These are phyloP conservation scores for Bolboschoenus planiculmis DNA, from an alignment of 176 grass and related monocot genomes.

Conservation along the genomic window DNA sequence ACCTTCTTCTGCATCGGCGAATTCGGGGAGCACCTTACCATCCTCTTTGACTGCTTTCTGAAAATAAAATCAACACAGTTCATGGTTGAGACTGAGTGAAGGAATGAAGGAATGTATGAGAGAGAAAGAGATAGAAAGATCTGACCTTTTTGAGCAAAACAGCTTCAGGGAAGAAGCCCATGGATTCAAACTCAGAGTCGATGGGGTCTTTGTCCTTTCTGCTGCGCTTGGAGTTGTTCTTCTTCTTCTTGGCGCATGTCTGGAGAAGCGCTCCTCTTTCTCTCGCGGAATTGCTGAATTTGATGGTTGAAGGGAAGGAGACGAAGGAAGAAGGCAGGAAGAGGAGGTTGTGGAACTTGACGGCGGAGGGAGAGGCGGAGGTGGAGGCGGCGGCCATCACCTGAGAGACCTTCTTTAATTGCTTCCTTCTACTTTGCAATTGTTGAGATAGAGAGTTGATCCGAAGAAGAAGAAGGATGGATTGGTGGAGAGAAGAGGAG, in stretches of 20 bases:
- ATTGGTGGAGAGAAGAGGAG: no score
- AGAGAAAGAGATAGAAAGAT: neutral
- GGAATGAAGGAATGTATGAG: neutral
- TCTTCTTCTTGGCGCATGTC: conserved; percentile 4
- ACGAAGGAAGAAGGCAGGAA: no score
- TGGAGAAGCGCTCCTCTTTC: neutral
- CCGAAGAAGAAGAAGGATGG: no score
- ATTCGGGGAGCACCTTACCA: conserved; percentile 67
- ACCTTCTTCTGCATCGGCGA: conserved; percentile 84
- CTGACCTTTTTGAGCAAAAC: conserved; percentile 69
- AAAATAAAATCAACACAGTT: no score
- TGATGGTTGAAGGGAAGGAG: no score
- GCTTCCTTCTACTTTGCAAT: no score
- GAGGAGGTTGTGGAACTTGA: no score
- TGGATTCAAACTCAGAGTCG: conserved; percentile 32
- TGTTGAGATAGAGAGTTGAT: no score
- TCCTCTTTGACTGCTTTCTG: conserved; percentile 64
- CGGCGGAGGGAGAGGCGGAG: neutral
- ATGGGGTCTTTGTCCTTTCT: conserved; percentile 20
- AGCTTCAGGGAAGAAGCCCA: conserved; percentile 57
- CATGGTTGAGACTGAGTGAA: no score
- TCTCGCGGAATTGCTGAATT: no score
- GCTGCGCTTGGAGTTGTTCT: neutral
- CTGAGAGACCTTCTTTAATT: neutral
- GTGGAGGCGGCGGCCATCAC: neutral